Evolutionary conservation across 2,329 filamentous ascomycete species (phyloP), one percentile per base, ranked within the genome.

Genomic region (Ascochyta clinopodiicola): DNA sequence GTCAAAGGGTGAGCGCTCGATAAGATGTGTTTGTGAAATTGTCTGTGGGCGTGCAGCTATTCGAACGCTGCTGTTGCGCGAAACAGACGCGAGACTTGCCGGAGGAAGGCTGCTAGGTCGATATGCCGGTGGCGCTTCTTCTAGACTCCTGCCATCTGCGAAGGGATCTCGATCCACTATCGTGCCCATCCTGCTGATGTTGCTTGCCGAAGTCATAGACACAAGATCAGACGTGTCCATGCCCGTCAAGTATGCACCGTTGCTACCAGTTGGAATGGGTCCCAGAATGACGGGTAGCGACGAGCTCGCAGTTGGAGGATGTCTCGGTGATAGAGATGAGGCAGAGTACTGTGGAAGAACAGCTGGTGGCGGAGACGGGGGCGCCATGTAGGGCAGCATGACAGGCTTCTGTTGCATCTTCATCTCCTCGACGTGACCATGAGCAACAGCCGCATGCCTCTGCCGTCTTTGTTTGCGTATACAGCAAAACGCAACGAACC

Each of bases 191-290:
- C 52, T 51, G 17, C 52, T 56, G 25, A 56, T 21, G 17, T 66
- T 62, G 31, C 59, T 64, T 3, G 63, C 44, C 6, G 60, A 68
- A 12, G 56, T 65, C 43, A 74, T 56, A 2, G 73, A 75, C 1
- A 75, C 59, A 15, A 70, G 58, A 31, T 75, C 73, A 3, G 73
- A 75, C 2, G 73, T 76, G 49, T 76, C 74, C 36, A 76, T 74
- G 12, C 74, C 74, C 21, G 74, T 75, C 21, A 71, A 63, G 59
- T 75, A 76, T 19, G 69, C 68, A 25, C 71, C 66, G 32, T 70
- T 70, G 7, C 63, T 64, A n/a, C 66, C 66, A 2, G 66, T 61
- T 7, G 57, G 55, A 31, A 75, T 74, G 0, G 73, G 73, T 4
- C 73, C 73, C 7, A 75, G 60, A 7, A 75, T 75, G 21, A 75